These are phyloP conservation scores for slime mould (Dictyostelium discoideum) DNA, from an alignment of 78 protist species.

Conservation along the genomic window DNA sequence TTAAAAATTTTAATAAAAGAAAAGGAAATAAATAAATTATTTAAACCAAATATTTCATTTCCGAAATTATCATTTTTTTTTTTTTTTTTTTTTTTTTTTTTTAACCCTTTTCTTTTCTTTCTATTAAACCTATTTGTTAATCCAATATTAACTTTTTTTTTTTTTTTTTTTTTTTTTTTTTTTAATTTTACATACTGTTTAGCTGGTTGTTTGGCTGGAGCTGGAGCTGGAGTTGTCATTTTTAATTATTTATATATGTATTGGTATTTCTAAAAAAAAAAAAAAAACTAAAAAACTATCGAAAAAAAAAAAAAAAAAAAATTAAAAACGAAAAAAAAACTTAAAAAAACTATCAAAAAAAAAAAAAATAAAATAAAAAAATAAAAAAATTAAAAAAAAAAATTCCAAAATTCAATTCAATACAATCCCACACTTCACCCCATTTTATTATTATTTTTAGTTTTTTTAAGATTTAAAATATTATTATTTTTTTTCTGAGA, in stretches of 20 bases:
- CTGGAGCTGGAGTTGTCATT: constrained; percentile 16
- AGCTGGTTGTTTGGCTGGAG: neutral
- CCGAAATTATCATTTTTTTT: neutral
- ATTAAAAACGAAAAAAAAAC: neutral
- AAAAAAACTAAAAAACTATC: constrained; percentile 1
- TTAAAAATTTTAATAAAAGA: neutral
- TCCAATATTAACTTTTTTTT: neutral
- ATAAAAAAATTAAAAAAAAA: neutral
- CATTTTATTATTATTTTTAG: neutral
- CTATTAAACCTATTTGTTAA: too few relatives aligned
- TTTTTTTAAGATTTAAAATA: neutral
- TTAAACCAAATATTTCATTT: neutral
- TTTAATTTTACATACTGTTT: neutral
- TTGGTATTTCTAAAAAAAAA: neutral
- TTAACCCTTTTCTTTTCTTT: neutral
- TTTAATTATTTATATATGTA: neutral
- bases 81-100: neutral
- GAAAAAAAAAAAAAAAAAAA: neutral
- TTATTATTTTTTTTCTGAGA: neutral
- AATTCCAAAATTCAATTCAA: neutral
- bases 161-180: too few relatives aligned
- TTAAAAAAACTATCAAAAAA: neutral
- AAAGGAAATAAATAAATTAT: neutral
- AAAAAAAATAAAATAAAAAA: neutral
- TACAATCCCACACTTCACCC: neutral